These are phyloP conservation scores for Cryphonectria radicalis DNA, from an alignment of 2,329 filamentous ascomycete species.

Conservation along the genomic window DNA sequence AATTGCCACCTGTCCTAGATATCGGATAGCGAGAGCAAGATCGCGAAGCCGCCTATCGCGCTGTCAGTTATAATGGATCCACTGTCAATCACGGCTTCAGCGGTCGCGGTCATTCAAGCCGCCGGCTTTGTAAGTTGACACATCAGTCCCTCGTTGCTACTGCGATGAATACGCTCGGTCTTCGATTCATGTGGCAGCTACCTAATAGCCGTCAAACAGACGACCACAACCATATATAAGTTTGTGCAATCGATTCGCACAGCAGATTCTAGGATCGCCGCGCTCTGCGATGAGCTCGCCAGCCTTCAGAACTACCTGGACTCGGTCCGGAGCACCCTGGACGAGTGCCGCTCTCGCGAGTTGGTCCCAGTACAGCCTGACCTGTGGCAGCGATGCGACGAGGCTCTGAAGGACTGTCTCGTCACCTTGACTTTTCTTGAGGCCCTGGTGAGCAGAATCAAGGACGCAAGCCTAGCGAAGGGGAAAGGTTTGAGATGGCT, in stretches of 20 bases:
- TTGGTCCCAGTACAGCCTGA: conserved; percentile 32
- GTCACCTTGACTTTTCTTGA: conserved; percentile 31
- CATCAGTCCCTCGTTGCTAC: not conserved
- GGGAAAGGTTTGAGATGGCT: conserved; percentile 24
- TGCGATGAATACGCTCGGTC: not conserved
- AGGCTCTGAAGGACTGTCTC: conserved; percentile 32
- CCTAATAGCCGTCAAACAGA: conserved; percentile 1
- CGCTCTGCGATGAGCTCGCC: conserved; percentile 32
- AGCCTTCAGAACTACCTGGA: conserved; percentile 32
- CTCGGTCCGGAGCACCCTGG: conserved; percentile 31
- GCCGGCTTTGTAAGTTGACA: conserved; percentile 27
- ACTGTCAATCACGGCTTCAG: conserved; percentile 24
- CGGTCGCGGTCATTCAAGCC: conserved; percentile 25
- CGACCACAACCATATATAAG: conserved; percentile 25
- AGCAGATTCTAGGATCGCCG: conserved; percentile 30
- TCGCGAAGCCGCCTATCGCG: not conserved
- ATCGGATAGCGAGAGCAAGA: not conserved
- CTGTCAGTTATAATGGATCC: conserved; percentile 21
- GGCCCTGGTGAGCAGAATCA: conserved; percentile 31
- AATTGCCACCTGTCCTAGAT: not conserved
- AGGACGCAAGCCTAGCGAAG: conserved; percentile 9
- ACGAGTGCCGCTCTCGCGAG: conserved; percentile 32
- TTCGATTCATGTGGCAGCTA: not conserved
- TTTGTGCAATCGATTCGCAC: conserved; percentile 30
- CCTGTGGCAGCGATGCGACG: conserved; percentile 34